These are phyloP conservation scores for Boletus huronensis DNA, from an alignment of 768 basidiomycete genomes.

Conservation along the genomic window DNA sequence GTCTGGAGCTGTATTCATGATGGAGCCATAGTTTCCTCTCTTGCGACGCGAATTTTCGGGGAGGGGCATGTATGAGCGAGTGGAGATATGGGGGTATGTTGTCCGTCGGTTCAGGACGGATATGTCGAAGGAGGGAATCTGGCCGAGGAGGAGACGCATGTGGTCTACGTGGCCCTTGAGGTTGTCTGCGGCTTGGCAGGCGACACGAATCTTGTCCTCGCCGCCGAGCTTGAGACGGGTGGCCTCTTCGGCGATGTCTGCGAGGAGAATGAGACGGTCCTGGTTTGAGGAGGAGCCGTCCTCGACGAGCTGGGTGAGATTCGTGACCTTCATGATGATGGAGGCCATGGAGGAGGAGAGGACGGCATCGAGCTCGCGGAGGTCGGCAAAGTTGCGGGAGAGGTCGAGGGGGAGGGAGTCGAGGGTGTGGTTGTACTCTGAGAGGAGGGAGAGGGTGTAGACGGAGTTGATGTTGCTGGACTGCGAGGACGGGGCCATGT, in stretches of 20 bases:
- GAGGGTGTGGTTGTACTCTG: conserved; percentile 87
- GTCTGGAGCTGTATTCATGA: conserved; percentile 50
- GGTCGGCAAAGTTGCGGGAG: conserved; percentile 91
- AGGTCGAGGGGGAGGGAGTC: conserved; percentile 93
- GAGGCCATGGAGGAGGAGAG: conserved; percentile 81
- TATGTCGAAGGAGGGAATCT: conserved; percentile 61
- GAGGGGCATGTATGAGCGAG: conserved; percentile 65
- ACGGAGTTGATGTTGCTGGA: conserved; percentile 40
- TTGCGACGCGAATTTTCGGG: conserved; percentile 65
- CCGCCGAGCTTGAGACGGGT: conserved; percentile 86
- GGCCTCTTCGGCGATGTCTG: conserved; percentile 94
- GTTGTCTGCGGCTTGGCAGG: conserved; percentile 86
- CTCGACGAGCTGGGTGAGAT: conserved; percentile 75
- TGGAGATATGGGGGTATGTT: conserved; percentile 71
- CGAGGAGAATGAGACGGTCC: conserved; percentile 80
- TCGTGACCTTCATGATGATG: conserved; percentile 76
- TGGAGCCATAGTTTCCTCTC: conserved; percentile 51
- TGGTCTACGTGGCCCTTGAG: conserved; percentile 65
- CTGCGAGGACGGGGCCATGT: conserved; percentile 37
- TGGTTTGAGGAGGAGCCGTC: conserved; percentile 53
- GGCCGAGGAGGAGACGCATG: conserved; percentile 57
- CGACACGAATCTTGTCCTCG: conserved; percentile 97
- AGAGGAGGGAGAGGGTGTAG: conserved; percentile 66
- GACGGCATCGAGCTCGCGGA: conserved; percentile 98
- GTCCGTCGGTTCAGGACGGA: conserved; percentile 58